A percentile compares a stretch with the other conserved stretches of the same genome.
Evolutionary conservation across 164 flowering plant genomes (phyloP).

Genomic region (Berberis vulgaris): DNA sequence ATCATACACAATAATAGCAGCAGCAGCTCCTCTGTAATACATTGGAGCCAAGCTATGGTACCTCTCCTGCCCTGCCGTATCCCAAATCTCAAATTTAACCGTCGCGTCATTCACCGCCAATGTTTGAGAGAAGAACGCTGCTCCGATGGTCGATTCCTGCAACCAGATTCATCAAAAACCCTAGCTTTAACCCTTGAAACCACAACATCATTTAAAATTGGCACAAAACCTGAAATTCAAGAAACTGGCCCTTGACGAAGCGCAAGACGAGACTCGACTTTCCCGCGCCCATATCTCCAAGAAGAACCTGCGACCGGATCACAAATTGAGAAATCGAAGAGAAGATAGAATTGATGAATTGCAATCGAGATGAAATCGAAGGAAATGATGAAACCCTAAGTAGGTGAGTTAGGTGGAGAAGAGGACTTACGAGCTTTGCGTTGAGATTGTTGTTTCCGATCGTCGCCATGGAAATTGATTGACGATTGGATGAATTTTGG

Average conservation of each 20-base stretch:
- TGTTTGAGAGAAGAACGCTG: conserved; percentile 65
- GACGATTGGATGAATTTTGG: too few relatives aligned
- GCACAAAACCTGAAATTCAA: conserved; percentile 52
- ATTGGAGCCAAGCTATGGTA: conserved; percentile 75
- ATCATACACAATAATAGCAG: conserved; percentile 63
- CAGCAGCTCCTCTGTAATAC: conserved; percentile 74
- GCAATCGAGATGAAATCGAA: conserved; percentile 1
- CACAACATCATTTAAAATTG: neutral
- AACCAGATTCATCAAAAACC: conserved; percentile 1
- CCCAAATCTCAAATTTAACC: conserved; percentile 75
- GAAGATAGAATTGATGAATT: neutral
- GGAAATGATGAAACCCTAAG: conserved; percentile 1
- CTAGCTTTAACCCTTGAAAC: conserved; percentile 6
- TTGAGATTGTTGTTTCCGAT: conserved; percentile 61
- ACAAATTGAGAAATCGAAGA: neutral
- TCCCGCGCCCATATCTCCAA: conserved; percentile 73
- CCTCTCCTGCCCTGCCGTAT: conserved; percentile 77
- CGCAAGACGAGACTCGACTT: conserved; percentile 67
- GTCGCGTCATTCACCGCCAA: conserved; percentile 52
- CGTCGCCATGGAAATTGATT: conserved; percentile 37
- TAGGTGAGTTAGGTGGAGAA: neutral
- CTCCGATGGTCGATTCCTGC: conserved; percentile 73
- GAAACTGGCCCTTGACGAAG: conserved; percentile 67
- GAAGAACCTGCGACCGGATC: conserved; percentile 37
- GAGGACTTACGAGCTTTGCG: conserved; percentile 58